Evolutionary conservation across 2,329 filamentous ascomycete species (phyloP).

Genomic region (Aphanocladium album): DNA sequence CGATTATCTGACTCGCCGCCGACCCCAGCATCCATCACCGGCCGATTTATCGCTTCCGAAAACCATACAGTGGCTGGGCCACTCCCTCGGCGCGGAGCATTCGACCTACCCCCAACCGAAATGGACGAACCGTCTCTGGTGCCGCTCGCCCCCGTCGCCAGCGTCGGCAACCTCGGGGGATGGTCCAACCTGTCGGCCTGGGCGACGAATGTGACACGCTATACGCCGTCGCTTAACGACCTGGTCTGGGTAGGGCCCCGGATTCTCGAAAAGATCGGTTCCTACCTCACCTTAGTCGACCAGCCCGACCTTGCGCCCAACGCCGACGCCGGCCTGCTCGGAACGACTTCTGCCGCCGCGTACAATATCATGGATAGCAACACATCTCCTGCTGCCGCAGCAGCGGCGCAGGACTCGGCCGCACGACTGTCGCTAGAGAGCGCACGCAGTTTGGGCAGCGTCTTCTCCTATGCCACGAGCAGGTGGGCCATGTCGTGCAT

Average conservation of each 20-base stretch:
- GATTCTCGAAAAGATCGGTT: slow-evolving; percentile 63
- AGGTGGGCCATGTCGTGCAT: slow-evolving; percentile 90
- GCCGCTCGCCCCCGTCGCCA: not conserved
- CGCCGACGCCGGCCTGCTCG: slow-evolving; percentile 16
- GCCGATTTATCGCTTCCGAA: not conserved
- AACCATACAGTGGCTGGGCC: slow-evolving; percentile 1
- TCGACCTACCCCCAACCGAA: not conserved
- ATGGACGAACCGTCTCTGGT: slow-evolving; percentile 1
- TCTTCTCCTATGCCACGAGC: slow-evolving; percentile 87
- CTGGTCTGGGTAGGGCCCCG: slow-evolving; percentile 65
- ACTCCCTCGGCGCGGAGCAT: not conserved
- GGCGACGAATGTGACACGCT: slow-evolving; percentile 54
- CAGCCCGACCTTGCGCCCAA: slow-evolving; percentile 53
- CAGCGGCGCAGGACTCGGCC: slow-evolving; percentile 28
- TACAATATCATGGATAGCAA: slow-evolving; percentile 26
- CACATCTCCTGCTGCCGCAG: not conserved
- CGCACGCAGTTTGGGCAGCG: slow-evolving; percentile 68
- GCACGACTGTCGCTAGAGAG: slow-evolving; percentile 48
- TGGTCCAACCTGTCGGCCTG: slow-evolving; percentile 54
- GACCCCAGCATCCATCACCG: slow-evolving; percentile 1
- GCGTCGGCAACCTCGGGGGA: slow-evolving; percentile 18
- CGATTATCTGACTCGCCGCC: not conserved
- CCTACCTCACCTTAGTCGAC: slow-evolving; percentile 56
- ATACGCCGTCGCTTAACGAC: slow-evolving; percentile 62
- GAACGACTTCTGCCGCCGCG: slow-evolving; percentile 21